Percentiles rank a stretch among this genome's conserved stretches.
These are phyloP conservation scores for Rhododendron henanense DNA, from an alignment of 148 eudicot genomes.

Conservation along the genomic window DNA sequence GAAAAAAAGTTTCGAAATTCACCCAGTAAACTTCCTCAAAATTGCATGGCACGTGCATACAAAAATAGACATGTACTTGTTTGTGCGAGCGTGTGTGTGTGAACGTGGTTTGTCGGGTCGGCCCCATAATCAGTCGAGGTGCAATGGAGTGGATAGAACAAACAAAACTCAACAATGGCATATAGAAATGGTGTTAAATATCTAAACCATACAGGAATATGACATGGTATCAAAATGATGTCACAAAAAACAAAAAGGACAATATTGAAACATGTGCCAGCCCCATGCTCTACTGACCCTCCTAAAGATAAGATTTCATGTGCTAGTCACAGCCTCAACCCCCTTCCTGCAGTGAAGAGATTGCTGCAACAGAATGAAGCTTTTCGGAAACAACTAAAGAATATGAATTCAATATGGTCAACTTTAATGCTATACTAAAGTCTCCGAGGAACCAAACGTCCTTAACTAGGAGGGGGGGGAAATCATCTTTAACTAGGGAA, in stretches of 20 bases:
- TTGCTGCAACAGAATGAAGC: constrained; percentile 3
- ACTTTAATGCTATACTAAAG: neutral
- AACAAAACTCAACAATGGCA: neutral
- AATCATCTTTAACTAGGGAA: neutral
- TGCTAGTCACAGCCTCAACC: constrained; percentile 20
- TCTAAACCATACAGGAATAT: neutral
- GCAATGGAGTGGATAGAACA: neutral
- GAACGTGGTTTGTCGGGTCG: neutral
- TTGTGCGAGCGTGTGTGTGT: neutral
- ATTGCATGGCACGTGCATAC: no score
- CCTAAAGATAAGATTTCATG: constrained; percentile 31
- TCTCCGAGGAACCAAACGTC: neutral
- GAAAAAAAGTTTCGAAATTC: neutral
- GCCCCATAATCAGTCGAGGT: neutral
- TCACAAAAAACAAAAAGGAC: neutral
- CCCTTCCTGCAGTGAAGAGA: constrained; percentile 8
- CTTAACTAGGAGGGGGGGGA: neutral
- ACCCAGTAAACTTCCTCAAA: neutral
- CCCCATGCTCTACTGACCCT: constrained; percentile 30
- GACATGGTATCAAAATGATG: neutral
- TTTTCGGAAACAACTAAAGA: neutral
- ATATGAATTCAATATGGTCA: neutral
- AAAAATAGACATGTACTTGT: neutral
- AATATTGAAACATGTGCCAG: constrained; percentile 35
- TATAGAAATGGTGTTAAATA: neutral